Evolutionary conservation across 2,329 filamentous ascomycete species (phyloP).

Genomic region (Botrytis aclada): DNA sequence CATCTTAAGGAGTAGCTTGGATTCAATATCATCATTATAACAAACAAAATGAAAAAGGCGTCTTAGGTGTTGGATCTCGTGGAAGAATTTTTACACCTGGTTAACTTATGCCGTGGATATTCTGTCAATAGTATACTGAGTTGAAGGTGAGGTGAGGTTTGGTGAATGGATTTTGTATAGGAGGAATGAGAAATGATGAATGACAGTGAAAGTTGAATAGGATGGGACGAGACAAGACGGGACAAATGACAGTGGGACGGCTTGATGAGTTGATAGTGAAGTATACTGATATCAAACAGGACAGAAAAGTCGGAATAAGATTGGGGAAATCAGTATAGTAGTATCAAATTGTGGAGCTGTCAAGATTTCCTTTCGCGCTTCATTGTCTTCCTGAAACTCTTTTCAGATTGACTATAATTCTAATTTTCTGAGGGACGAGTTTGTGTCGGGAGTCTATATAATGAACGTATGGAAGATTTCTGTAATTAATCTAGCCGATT

Average conservation of each 20-base stretch:
- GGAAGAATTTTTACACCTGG: neutral
- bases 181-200: neutral
- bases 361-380: neutral
- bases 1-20: neutral
- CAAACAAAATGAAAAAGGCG: too few species aligned
- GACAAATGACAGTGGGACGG: fast-evolving
- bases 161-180: neutral
- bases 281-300: neutral
- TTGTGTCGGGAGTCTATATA: too few species aligned
- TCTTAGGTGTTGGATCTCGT: neutral
- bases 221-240: neutral
- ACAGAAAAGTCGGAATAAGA: too few species aligned
- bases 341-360: neutral
- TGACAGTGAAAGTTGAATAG: neutral
- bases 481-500: neutral
- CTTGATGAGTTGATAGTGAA: neutral
- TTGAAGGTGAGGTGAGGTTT: neutral
- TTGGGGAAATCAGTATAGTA: too few species aligned
- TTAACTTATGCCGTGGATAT: neutral
- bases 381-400: too few species aligned
- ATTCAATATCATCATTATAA: neutral
- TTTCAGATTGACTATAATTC: too few species aligned
- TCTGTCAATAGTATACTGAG: neutral
- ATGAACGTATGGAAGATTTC: neutral
- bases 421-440: too few species aligned